These are phyloP conservation scores for Fagus sylvatica DNA, from an alignment of 306 rosid species.

Conservation along the genomic window DNA sequence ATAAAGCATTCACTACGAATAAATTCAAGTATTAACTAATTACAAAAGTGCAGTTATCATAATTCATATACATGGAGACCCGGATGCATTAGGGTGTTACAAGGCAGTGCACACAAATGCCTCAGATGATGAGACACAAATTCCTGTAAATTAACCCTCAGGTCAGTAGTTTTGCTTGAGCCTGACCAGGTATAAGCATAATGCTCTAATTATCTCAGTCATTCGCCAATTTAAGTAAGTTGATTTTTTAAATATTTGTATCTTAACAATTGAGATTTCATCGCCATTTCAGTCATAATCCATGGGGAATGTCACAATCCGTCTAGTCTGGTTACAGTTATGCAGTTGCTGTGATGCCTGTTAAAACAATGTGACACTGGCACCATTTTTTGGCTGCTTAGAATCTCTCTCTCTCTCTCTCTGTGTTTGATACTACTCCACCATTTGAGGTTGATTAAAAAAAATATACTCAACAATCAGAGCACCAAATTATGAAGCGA, in stretches of 20 bases:
- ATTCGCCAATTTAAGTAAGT: not conserved
- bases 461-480: not conserved
- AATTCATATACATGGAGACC: not conserved
- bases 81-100: not conserved
- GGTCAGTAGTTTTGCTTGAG: not conserved
- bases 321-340: not conserved
- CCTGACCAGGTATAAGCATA: not conserved
- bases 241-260: not conserved
- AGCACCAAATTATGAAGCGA: not conserved
- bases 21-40: not conserved
- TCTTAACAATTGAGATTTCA: not conserved
- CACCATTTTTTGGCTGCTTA: not conserved
- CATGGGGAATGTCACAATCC: not conserved
- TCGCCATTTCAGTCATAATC: not conserved
- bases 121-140: not conserved
- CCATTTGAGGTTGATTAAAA: not conserved
- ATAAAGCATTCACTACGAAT: not conserved
- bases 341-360: not conserved
- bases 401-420: not conserved
- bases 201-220: not conserved
- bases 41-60: not conserved
- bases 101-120: not conserved
- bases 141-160: not conserved
- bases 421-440: not conserved
- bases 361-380: not conserved